A percentile compares a stretch with the other conserved stretches of the same genome.
These are phyloP conservation scores for Beta vulgaris DNA, from an alignment of 148 eudicot genomes.

Conservation along the genomic window DNA sequence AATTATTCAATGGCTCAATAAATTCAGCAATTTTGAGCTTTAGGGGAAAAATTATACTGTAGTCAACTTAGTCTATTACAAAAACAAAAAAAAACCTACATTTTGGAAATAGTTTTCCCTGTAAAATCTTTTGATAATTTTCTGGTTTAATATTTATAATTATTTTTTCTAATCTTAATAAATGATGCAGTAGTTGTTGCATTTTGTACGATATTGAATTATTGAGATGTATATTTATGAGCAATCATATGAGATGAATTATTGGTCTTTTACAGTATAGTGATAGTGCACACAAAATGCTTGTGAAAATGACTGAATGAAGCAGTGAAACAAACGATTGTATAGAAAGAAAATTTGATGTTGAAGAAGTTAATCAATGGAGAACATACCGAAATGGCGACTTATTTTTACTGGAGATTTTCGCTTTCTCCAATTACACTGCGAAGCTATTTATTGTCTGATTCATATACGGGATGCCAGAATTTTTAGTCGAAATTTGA, in stretches of 20 bases:
- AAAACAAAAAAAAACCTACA: conserved; percentile 9
- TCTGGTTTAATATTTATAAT: conserved; percentile 1
- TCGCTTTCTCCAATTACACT: too few relatives aligned
- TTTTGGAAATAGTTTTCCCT: conserved; percentile 16
- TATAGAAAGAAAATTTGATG: background rate
- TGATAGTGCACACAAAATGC: conserved; percentile 21
- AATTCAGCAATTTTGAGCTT: conserved; percentile 13
- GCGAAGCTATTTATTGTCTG: too few relatives aligned
- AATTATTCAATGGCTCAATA: conserved; percentile 17
- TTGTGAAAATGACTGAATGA: conserved; percentile 27
- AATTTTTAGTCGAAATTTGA: too few relatives aligned
- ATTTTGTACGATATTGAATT: conserved; percentile 19
- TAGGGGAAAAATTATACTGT: conserved; percentile 20
- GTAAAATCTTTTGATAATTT: conserved; percentile 13
- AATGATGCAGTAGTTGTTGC: conserved; percentile 19
- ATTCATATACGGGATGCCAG: too few relatives aligned
- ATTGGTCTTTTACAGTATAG: background rate
- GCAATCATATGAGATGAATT: background rate
- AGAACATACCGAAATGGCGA: too few relatives aligned
- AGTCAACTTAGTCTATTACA: conserved; percentile 20
- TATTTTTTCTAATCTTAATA: conserved; percentile 18
- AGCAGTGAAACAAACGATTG: background rate
- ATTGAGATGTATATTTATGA: background rate
- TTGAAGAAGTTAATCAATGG: background rate
- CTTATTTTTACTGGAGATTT: too few relatives aligned